phyloP scores from a whole-genome alignment of 306 rosid species.

The Sicyos edulis region DNA sequence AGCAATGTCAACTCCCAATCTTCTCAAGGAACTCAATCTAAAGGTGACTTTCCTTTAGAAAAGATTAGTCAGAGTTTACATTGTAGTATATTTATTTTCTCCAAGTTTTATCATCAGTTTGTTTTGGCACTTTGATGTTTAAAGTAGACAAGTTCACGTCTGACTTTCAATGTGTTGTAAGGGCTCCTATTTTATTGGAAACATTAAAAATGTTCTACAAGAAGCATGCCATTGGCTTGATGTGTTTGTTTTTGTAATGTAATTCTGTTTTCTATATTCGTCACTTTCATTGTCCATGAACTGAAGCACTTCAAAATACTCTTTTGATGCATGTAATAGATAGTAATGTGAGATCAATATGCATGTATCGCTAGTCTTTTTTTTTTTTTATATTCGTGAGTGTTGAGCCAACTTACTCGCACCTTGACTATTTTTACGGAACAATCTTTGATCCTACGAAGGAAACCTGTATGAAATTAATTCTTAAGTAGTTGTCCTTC shows the following conservation, averaged over 20 bases:
- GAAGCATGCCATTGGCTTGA: neutral
- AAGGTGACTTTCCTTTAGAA: constrained; percentile 38
- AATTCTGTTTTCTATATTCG: too few species aligned
- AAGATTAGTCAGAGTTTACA: neutral
- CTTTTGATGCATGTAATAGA: neutral
- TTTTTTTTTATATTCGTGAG: too few species aligned
- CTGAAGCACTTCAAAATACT: neutral
- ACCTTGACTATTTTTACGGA: too few species aligned
- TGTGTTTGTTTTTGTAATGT: neutral
- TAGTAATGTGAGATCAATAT: neutral
- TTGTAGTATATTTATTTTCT: too few species aligned
- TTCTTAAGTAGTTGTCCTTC: neutral
- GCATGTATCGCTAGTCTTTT: neutral
- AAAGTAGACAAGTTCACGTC: neutral
- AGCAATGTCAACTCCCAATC: constrained; percentile 57
- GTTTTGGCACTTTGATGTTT: neutral
- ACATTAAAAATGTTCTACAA: neutral
- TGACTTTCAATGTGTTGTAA: neutral
- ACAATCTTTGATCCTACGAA: too few species aligned
- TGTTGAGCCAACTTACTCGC: too few species aligned
- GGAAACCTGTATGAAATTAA: too few species aligned
- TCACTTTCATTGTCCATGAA: constrained; percentile 1
- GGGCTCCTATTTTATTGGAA: neutral
- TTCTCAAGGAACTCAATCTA: constrained; percentile 59
- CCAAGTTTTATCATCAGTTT: neutral